Conservation (phyloP, 148 eudicot species). For the Cornus suecica region DNA sequence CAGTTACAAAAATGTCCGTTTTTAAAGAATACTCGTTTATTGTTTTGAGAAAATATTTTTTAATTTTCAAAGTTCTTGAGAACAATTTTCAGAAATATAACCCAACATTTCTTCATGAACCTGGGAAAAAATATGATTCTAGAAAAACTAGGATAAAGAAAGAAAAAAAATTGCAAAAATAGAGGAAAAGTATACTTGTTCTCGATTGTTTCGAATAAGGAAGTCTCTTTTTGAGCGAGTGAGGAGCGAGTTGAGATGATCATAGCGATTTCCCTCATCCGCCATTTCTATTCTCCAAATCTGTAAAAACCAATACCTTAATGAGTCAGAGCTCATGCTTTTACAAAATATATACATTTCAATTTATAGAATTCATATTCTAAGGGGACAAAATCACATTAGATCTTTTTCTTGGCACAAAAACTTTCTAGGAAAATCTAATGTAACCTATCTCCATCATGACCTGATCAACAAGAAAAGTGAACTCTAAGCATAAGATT, state of each 20-base stretch:
- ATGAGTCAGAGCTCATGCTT: background rate
- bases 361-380: background rate
- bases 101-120: background rate
- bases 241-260: slow-evolving; percentile 28
- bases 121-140: background rate
- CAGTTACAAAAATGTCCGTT: too few species aligned
- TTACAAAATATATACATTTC: background rate
- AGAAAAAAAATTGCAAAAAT: background rate
- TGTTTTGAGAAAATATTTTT: too few species aligned
- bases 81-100: too few species aligned
- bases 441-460: background rate
- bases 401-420: background rate
- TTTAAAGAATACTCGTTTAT: too few species aligned
- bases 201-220: slow-evolving; percentile 27
- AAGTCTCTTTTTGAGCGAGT: slow-evolving; percentile 21
- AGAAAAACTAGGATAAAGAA: background rate
- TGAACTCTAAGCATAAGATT: background rate
- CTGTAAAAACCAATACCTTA: background rate
- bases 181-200: slow-evolving; percentile 11
- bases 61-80: too few species aligned
- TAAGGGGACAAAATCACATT: background rate
- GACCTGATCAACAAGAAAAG: background rate
- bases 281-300: background rate
- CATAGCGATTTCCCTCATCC: background rate
- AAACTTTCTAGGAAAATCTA: background rate